These are phyloP conservation scores for Leishmania arabica DNA, from an alignment of 208 protist genomes.

Conservation along the genomic window DNA sequence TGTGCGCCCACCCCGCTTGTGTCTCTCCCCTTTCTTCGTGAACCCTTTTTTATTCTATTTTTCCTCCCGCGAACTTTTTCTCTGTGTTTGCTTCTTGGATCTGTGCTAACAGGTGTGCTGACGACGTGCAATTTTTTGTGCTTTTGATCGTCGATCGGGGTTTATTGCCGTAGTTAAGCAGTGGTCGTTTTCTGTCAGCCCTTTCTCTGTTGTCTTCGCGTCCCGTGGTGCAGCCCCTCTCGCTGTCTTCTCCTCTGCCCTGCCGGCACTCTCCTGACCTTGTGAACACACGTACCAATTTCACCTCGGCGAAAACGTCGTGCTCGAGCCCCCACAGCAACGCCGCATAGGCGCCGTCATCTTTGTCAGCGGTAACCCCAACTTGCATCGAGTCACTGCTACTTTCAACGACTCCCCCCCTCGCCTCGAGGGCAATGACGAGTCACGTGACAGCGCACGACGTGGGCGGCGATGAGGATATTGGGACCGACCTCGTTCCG, in stretches of 20 bases:
- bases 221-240: no score
- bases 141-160: not conserved
- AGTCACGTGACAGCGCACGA: not conserved
- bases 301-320: not conserved
- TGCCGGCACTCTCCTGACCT: no score
- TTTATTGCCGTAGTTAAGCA: not conserved
- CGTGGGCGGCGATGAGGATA: not conserved
- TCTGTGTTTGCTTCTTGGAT: not conserved
- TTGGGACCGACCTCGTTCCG: constrained; percentile 9
- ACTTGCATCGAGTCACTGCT: not conserved
- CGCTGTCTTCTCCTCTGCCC: no score
- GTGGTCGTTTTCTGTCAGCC: no score
- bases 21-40: not conserved
- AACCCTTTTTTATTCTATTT: not conserved
- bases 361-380: not conserved
- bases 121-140: not conserved
- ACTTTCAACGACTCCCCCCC: no score
- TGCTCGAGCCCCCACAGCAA: not conserved
- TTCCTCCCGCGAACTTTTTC: not conserved
- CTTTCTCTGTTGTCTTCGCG: no score
- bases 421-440: not conserved
- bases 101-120: not conserved
- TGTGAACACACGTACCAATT: not conserved
- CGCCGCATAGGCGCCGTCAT: not conserved
- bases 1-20: not conserved